Evolutionary conservation across 148 eudicot species (phyloP), one percentile per base, ranked within the genome.

Genomic region (Heliamphora exappendiculata): DNA sequence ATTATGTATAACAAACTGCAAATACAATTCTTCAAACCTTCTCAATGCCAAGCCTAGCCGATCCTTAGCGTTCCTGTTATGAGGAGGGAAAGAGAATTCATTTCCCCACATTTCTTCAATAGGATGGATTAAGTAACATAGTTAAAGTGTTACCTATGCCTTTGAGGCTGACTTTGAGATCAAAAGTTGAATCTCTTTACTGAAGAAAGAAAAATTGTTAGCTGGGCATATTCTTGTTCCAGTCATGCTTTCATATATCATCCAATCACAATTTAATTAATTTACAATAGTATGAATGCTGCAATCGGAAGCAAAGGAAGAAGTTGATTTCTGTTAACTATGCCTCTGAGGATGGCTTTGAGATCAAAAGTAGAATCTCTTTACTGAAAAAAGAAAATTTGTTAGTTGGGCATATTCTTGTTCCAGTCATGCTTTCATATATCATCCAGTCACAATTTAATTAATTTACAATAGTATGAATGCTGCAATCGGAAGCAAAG

Each of bases 21-120:
- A 71, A 71, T 37, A 54, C 74, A 54, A 41, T 68, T 71, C 74
- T 51, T 33, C 44, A 71, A 31, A 71, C 28, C 28, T 54, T 34
- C 28, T 3, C 44, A 72, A 34, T 53, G 63, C 62, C 44, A 16
- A 47, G 33, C 34, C 31, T 72, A n/a, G 75, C 26, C 1, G 20
- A 12, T 3, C 75, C 54, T 26, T 5, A 54, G 14, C 59, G n/a
- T 20, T 54, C 64, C 33, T 51, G 47, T n/a, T 36, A 54, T 36
- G 63, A n/a, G 36, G 47, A 72, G 54, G 47, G 59, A 57, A 72
- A 54, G 47, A 34, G 31, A 72, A 54, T 33, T 71, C 31, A 20
- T 19, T 71, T 51, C 60, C 54, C 42, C 49, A 72, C 8, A 22
- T 54, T 36, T 51, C 29, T 51, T 36, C 42, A 5, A 31, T 36